phyloP scores from a whole-genome alignment of 805 yeast genomes.

The Kluyveromyces siamensis region DNA sequence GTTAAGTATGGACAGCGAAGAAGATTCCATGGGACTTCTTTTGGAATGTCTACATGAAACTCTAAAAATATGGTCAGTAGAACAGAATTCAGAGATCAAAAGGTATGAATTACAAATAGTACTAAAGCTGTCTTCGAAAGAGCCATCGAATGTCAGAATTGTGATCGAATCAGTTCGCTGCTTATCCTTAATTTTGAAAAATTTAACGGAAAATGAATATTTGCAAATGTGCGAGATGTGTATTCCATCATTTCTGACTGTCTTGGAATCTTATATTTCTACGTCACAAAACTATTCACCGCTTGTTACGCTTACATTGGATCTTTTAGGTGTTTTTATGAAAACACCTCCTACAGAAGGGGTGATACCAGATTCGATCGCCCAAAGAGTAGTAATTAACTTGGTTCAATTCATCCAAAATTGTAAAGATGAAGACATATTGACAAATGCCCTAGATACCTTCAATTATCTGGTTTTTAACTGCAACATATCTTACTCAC shows the following conservation, averaged over 20 bases:
- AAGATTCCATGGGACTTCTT: slow-evolving; percentile 68
- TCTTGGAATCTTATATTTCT: slow-evolving; percentile 19
- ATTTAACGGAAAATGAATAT: slow-evolving; percentile 38
- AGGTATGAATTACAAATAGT: slow-evolving; percentile 40
- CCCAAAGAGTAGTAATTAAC: slow-evolving; percentile 19
- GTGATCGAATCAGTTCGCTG: slow-evolving; percentile 62
- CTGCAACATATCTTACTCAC: slow-evolving; percentile 17
- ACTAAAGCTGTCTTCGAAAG: slow-evolving; percentile 57
- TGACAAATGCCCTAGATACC: slow-evolving; percentile 71
- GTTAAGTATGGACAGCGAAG: slow-evolving; percentile 56
- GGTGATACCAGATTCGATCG: slow-evolving; percentile 19
- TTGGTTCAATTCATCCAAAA: slow-evolving; percentile 20
- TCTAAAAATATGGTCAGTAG: slow-evolving; percentile 35
- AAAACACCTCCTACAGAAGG: slow-evolving; percentile 23
- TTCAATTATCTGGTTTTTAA: slow-evolving; percentile 49
- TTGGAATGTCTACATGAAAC: slow-evolving; percentile 52
- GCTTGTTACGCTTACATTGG: slow-evolving; percentile 32
- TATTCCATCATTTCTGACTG: slow-evolving; percentile 41
- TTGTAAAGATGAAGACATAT: slow-evolving; percentile 64
- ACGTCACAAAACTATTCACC: slow-evolving; percentile 45
- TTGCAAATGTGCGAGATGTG: slow-evolving; percentile 39
- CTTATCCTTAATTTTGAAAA: slow-evolving; percentile 47
- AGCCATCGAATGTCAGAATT: slow-evolving; percentile 66
- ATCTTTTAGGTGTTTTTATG: slow-evolving; percentile 22
- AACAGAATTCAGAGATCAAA: slow-evolving; percentile 27